These are phyloP conservation scores for Pseudoturritis turrita DNA, from an alignment of 345 rosid genomes.

Conservation along the genomic window DNA sequence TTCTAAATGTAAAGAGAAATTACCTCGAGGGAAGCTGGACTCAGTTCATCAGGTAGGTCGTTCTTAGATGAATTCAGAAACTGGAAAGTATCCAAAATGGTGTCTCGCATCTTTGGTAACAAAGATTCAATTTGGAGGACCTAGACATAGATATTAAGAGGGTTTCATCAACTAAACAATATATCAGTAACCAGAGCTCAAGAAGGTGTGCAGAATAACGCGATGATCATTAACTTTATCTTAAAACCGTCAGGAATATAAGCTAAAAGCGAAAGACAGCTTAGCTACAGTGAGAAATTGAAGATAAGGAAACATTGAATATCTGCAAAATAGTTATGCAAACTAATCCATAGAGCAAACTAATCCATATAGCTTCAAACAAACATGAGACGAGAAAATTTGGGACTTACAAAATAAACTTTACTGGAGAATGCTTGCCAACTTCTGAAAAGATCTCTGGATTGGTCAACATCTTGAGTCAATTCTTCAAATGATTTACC, in stretches of 20 bases:
- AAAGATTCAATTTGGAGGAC: constrained; percentile 72
- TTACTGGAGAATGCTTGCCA: constrained; percentile 80
- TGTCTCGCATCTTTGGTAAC: constrained; percentile 56
- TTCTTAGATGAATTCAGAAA: constrained; percentile 51
- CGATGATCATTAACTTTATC: neutral
- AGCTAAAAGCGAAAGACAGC: neutral
- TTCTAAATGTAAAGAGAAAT: neutral
- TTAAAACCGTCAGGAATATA: neutral
- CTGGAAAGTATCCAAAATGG: constrained; percentile 50
- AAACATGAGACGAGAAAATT: neutral
- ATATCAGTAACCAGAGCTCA: neutral
- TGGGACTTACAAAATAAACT: constrained; percentile 72
- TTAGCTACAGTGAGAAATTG: neutral
- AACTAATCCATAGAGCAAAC: neutral
- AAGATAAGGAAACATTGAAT: neutral
- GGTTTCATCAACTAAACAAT: neutral
- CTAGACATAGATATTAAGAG: constrained; percentile 38
- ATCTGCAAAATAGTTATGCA: neutral
- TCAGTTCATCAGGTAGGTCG: constrained; percentile 57
- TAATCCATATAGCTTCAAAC: neutral
- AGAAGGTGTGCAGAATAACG: neutral
- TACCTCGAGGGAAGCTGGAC: constrained; percentile 80
- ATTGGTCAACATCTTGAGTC: constrained; percentile 58
- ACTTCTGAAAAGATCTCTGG: constrained; percentile 58
- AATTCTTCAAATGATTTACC: constrained; percentile 57